Evolutionary conservation across 2,329 filamentous ascomycete genomes (phyloP).

Genomic region (Stachybotrys elegans): DNA sequence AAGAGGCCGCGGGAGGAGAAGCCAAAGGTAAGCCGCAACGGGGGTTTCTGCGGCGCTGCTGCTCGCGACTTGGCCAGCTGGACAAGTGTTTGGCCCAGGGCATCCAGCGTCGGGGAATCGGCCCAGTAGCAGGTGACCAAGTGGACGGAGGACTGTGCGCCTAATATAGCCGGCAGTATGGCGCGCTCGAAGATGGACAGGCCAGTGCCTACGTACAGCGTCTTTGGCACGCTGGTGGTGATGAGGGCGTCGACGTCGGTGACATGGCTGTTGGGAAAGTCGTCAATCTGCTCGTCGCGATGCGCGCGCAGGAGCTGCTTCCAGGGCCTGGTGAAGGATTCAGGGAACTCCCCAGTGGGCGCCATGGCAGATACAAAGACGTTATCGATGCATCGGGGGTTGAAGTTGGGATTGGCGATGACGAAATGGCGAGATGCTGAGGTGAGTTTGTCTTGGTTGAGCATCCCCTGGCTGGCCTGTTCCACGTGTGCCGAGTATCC

Average conservation of each 20-base stretch:
- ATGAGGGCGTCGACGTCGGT: slow-evolving; percentile 40
- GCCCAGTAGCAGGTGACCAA: slow-evolving; percentile 84
- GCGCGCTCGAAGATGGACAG: slow-evolving; percentile 48
- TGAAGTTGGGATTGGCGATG: neutral
- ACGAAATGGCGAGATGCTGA: neutral
- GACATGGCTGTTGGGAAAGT: slow-evolving; percentile 46
- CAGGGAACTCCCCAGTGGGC: slow-evolving; percentile 21
- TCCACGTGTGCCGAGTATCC: too few relatives aligned
- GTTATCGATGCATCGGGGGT: neutral
- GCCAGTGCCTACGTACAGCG: slow-evolving; percentile 54
- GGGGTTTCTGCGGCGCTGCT: slow-evolving; percentile 15
- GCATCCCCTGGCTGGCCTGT: too few relatives aligned
- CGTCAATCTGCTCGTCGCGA: slow-evolving; percentile 27
- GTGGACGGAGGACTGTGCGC: slow-evolving; percentile 60
- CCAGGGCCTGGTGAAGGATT: slow-evolving; percentile 34
- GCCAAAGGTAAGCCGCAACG: slow-evolving; percentile 63
- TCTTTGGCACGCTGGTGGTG: slow-evolving; percentile 39
- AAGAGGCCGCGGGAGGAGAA: slow-evolving; percentile 69
- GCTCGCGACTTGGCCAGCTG: slow-evolving; percentile 47
- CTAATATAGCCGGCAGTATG: slow-evolving; percentile 56
- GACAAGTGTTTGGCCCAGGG: slow-evolving; percentile 52
- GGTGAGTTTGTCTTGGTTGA: neutral
- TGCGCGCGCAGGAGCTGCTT: slow-evolving; percentile 24
- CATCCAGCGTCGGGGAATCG: slow-evolving; percentile 53
- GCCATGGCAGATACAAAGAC: slow-evolving; percentile 5